Evolutionary conservation across 148 eudicot genomes (phyloP), one percentile per base, ranked within the genome.

Genomic region (Arctostaphylos glauca): DNA sequence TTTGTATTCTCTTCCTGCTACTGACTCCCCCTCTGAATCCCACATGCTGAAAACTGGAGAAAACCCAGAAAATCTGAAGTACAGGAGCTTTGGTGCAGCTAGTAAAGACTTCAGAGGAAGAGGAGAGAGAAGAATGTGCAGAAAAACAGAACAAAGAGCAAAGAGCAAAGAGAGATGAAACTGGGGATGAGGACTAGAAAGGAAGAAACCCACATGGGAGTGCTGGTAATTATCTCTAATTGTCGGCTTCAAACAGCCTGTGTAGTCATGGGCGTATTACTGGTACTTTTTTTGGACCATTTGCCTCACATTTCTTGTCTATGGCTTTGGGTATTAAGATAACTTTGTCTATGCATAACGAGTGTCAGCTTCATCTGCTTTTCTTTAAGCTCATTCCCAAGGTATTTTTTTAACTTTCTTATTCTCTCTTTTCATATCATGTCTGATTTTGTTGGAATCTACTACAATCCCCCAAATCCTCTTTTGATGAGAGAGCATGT

Each of bases 1-100:
- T 49, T 87, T 91, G 86, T 86, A 90, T 19, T 94, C 94, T 82
- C 97, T 87, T 15, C 93, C 94, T 41, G 85, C 90, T 74, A 62
- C 83, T 43, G 92, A 87, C 79, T 94, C 99, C 72, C 81, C 81
- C 78, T 96, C 99, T 19, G 98, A 96, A 83, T 94, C 98, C 98
- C 98, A 96, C 99, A 94, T 94, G 77, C 18, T 76, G 55, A 5
- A 55, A 14, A 25, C 15, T 78, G 10, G 5, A 44, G 70, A 83
- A 60, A 31, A 18, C 25, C 54, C 54, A 71, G 47, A 84, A 80
- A 76, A 62, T 56, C 52, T 41, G 25, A 43, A 70, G 43, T 12
- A 31, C 82, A 49, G 74, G 70, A 59, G 80, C 6, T 77, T 4
- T 23, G 68, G 53, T 64, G 80, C 15, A n/a, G 4, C 21, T 19